These are phyloP conservation scores for Sesbania bispinosa DNA, from an alignment of 306 rosid species.

Conservation along the genomic window DNA sequence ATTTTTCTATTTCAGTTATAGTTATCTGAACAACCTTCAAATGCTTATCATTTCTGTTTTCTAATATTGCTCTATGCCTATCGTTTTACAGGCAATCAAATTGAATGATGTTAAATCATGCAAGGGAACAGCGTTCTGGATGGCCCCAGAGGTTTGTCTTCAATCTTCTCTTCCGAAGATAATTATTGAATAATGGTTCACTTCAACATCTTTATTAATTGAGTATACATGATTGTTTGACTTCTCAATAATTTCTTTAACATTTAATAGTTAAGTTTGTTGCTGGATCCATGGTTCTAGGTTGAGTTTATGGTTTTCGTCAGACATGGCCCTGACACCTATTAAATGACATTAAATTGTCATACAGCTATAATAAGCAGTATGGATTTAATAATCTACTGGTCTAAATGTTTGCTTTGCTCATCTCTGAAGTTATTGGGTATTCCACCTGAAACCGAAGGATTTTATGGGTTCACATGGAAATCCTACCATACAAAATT, in stretches of 20 bases:
- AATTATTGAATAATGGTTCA: constrained; percentile 1
- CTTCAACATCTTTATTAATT: constrained; percentile 5
- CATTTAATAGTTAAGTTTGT: background rate
- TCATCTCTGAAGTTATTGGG: background rate
- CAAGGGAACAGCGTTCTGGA: constrained; percentile 92
- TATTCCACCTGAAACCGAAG: background rate
- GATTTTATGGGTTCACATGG: constrained; percentile 6
- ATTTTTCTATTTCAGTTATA: constrained; percentile 8
- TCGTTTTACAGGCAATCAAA: constrained; percentile 63
- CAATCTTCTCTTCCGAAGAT: constrained; percentile 14
- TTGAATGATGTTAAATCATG: constrained; percentile 76
- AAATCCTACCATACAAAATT: background rate
- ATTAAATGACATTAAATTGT: constrained; percentile 1
- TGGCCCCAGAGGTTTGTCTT: constrained; percentile 97
- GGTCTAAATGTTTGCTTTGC: background rate
- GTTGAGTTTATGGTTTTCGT: constrained; percentile 12
- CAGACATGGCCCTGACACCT: background rate
- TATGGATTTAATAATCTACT: background rate
- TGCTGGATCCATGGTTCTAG: background rate
- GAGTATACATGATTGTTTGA: background rate
- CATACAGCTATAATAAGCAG: background rate
- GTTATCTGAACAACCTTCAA: constrained; percentile 3
- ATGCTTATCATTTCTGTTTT: constrained; percentile 10
- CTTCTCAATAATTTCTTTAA: constrained; percentile 12
- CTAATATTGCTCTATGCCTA: constrained; percentile 14